A percentile compares a stretch with the other conserved stretches of the same genome.
These are phyloP conservation scores for Colletotrichum cordylinicola DNA, from an alignment of 2,329 filamentous ascomycete genomes.

Conservation along the genomic window DNA sequence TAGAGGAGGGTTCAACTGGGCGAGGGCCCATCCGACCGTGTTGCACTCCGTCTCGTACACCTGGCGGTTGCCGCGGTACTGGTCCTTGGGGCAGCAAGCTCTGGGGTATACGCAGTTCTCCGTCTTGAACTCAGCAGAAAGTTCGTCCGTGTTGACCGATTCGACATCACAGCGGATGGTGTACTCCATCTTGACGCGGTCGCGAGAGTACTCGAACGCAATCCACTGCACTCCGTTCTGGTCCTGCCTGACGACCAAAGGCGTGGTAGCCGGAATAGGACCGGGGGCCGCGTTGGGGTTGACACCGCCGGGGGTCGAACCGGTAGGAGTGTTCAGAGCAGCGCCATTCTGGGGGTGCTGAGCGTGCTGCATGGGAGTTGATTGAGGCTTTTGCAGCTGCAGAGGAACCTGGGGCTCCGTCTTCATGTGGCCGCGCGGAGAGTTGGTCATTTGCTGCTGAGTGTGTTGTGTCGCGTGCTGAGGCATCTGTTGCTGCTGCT, in stretches of 20 bases:
- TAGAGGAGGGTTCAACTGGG: slow-evolving; percentile 88
- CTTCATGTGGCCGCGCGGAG: slow-evolving; percentile 63
- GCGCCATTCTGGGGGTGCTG: slow-evolving; percentile 45
- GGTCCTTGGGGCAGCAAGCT: slow-evolving; percentile 92
- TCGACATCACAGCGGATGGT: slow-evolving; percentile 98
- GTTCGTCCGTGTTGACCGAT: slow-evolving; percentile 88
- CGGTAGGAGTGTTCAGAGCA: slow-evolving; percentile 50
- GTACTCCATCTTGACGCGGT: slow-evolving; percentile 99
- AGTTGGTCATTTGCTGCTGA: slow-evolving; percentile 62
- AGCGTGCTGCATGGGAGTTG: slow-evolving; percentile 45
- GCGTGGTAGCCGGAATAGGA: slow-evolving; percentile 95
- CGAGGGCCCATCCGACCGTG: slow-evolving; percentile 98
- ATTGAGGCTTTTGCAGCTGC: slow-evolving; percentile 63
- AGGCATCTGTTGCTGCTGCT: slow-evolving; percentile 26
- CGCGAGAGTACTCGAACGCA: slow-evolving; percentile 95
- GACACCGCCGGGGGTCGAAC: slow-evolving; percentile 57
- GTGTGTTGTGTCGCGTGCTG: slow-evolving; percentile 59
- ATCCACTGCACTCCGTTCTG: slow-evolving; percentile 99
- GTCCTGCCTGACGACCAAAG: slow-evolving; percentile 91
- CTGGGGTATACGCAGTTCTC: slow-evolving; percentile 98
- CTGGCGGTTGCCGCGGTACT: slow-evolving; percentile 93
- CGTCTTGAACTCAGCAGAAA: slow-evolving; percentile 90
- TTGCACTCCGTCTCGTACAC: slow-evolving; percentile 99
- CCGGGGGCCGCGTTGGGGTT: slow-evolving; percentile 94
- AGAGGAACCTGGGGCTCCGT: slow-evolving; percentile 67